Conservation (phyloP, 768 basidiomycete species). For the Amanita rimosa region DNA sequence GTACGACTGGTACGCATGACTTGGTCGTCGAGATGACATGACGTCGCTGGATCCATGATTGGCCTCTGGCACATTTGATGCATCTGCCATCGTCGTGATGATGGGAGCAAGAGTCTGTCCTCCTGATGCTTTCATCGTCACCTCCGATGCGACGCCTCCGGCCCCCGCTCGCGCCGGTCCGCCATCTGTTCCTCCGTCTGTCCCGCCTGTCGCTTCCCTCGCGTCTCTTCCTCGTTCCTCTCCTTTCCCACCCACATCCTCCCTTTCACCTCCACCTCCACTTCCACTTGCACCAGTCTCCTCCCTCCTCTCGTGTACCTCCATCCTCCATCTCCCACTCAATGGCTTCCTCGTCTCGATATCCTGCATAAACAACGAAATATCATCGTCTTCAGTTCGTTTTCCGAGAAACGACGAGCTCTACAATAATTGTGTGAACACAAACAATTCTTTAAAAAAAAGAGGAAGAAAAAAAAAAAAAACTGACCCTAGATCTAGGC, state of each 20-base stretch:
- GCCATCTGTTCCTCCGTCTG: background rate
- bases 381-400: constrained; percentile 62
- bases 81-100: too few relatives aligned
- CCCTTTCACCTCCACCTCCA: constrained; percentile 2
- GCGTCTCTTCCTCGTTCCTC: constrained; percentile 1
- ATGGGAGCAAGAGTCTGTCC: too few relatives aligned
- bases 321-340: constrained; percentile 25
- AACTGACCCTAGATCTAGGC: constrained; percentile 2
- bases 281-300: too few relatives aligned
- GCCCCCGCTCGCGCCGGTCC: constrained; percentile 1
- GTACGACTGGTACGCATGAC: background rate
- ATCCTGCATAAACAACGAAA: constrained; percentile 68
- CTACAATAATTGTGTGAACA: constrained; percentile 13
- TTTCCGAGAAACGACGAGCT: constrained; percentile 29
- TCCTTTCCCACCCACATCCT: constrained; percentile 1
- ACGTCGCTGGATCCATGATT: background rate
- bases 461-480: background rate
- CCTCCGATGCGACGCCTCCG: background rate
- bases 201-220: constrained; percentile 7
- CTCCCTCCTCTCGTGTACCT: constrained; percentile 8
- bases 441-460: constrained; percentile 6
- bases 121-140: background rate
- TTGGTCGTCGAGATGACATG: background rate
- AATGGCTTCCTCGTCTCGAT: constrained; percentile 65
- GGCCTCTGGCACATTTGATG: background rate